Evolutionary conservation across 2,329 filamentous ascomycete genomes (phyloP).

Genomic region (Celoporthe dispersa): DNA sequence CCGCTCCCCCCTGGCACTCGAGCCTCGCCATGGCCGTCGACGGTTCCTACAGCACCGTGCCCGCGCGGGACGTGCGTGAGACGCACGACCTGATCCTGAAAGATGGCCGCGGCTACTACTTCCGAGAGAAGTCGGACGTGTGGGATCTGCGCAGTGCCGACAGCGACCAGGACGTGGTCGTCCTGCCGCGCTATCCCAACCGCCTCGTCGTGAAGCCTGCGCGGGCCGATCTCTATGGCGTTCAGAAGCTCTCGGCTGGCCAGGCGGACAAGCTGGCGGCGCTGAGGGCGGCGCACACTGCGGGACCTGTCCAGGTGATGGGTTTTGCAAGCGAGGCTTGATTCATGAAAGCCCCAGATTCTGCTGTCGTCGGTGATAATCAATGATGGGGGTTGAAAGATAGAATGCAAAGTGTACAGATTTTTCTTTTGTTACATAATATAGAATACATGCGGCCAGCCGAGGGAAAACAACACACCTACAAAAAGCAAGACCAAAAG

Average conservation of each 20-base stretch:
- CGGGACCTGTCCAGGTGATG: background rate
- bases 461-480: background rate
- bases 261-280: background rate
- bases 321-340: background rate
- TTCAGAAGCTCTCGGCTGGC: background rate
- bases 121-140: constrained; percentile 41
- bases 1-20: constrained; percentile 41
- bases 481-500: background rate
- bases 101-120: constrained; percentile 41
- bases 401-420: background rate
- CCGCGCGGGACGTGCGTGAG: constrained; percentile 31
- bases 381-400: background rate
- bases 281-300: constrained; percentile 1
- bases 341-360: too few relatives aligned
- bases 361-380: background rate
- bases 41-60: constrained; percentile 34
- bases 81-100: constrained; percentile 41
- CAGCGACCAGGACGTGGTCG: background rate
- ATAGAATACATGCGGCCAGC: background rate
- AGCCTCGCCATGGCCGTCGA: constrained; percentile 40
- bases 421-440: background rate
- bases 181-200: constrained; percentile 2
- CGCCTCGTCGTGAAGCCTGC: constrained; percentile 1
- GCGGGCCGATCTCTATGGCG: background rate
- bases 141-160: constrained; percentile 25